Evolutionary conservation across 257 asterid species (phyloP).

Genomic region (Lycium barbarum): DNA sequence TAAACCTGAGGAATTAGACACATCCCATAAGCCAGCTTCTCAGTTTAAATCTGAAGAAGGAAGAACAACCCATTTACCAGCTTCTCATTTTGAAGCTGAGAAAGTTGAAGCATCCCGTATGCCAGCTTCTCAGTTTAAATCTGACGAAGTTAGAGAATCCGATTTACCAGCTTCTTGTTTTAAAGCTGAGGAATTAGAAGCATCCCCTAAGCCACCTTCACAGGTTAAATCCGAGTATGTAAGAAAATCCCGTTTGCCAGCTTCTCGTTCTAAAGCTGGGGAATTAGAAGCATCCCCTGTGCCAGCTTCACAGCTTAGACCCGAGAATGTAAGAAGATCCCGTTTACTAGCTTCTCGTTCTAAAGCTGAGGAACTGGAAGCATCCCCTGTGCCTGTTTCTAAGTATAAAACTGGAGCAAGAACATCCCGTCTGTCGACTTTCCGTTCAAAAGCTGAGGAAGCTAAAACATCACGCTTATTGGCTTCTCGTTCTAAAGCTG

Average conservation of each 20-base stretch:
- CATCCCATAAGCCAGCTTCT: conserved; percentile 23
- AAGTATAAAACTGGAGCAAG: conserved; percentile 22
- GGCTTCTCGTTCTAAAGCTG: conserved; percentile 29
- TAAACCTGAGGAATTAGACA: conserved; percentile 21
- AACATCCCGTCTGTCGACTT: conserved; percentile 23
- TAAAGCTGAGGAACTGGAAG: conserved; percentile 19
- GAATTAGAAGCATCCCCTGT: conserved; percentile 4
- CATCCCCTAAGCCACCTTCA: conserved; percentile 23
- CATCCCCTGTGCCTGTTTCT: conserved; percentile 31
- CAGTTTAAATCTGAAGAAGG: conserved; percentile 6
- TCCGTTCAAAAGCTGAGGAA: conserved; percentile 30
- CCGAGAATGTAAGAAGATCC: conserved; percentile 29
- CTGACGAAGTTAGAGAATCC: neutral
- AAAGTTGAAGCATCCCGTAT: conserved; percentile 5
- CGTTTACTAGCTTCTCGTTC: conserved; percentile 24
- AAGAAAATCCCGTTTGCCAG: conserved; percentile 18
- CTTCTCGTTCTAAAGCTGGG: conserved; percentile 26
- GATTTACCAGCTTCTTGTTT: conserved; percentile 7
- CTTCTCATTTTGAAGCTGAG: conserved; percentile 13
- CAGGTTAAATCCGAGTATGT: neutral
- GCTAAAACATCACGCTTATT: conserved; percentile 21
- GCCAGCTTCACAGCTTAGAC: conserved; percentile 26
- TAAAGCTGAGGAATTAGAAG: conserved; percentile 24
- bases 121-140: conserved; percentile 13
- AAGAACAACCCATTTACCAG: conserved; percentile 1